Evolutionary conservation across 495 filamentous ascomycete genomes (phyloP), one percentile per base, ranked within the genome.

Genomic region (Penicillium cosmopolitanum): DNA sequence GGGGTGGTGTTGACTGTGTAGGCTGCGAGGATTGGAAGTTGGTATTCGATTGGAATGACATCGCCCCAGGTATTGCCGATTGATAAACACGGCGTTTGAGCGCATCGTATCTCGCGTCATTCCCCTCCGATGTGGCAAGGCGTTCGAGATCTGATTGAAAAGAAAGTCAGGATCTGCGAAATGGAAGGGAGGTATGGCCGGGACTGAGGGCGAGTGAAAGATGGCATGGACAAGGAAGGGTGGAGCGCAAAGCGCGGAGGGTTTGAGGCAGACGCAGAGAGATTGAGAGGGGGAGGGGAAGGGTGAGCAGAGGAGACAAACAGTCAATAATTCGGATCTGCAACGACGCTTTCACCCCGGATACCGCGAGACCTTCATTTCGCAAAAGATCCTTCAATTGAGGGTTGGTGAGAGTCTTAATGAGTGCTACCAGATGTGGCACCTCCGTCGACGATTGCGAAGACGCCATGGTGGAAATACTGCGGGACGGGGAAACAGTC

Each of bases 331-430:
- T 87, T 58, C 93, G 87, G 25, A 74, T 72, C 71, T 96, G 92
- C 43, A 98, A 75, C 18, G 87, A 80, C 28, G 84, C 80, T 76
- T 98, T 98, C 58, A 91, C 85, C 9, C 95, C 95, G 28, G 85
- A 89, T 40, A 90, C 86, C 35, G 81, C 77, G 16, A 94, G 80
- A 28, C 84, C 82, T 69, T 94, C 88, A 55, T 77, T 75, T 42
- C 82, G 84, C 64, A 93, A 85, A 62, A 97, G 88, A 15, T 76
- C 71, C 58, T 92, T 90, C 40, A 98, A 83, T 52, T 89, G 82
- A 31, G 80, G 81, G 71, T 93, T 93, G 60, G 89, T 81, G 35
- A 89, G 72, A 13, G 75, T 80, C 68, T 87, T 87, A 31, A 86
- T 73, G 55, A 78, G 68, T 33, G 77, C 73, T 23, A 72, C 66